These are phyloP conservation scores for Coemansia sp. DNA, from an alignment of 192 early-diverging fungal species.

Conservation along the genomic window DNA sequence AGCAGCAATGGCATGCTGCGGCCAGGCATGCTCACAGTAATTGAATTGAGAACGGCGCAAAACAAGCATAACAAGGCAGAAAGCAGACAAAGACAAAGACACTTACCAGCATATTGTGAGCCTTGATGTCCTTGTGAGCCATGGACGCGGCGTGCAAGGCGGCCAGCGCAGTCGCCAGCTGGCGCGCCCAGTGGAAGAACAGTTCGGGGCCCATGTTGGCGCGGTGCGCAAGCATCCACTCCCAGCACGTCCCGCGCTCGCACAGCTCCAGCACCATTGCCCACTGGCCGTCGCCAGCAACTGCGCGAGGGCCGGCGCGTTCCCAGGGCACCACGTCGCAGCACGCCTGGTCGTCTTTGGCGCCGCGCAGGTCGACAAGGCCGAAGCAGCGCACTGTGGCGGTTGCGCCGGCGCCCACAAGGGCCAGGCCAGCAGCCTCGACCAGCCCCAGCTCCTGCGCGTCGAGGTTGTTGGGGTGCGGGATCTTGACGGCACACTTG, in stretches of 20 bases:
- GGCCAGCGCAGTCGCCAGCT: slow-evolving; percentile 55
- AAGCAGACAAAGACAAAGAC: background rate
- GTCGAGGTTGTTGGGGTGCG: slow-evolving; percentile 42
- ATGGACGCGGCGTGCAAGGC: slow-evolving; percentile 53
- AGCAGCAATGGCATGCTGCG: too few relatives aligned
- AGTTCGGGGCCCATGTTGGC: slow-evolving; percentile 43
- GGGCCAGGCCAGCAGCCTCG: slow-evolving; percentile 47
- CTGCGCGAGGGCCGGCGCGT: slow-evolving; percentile 21
- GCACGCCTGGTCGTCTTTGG: slow-evolving; percentile 4
- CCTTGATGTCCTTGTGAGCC: slow-evolving; percentile 62
- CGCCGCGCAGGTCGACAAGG: slow-evolving; percentile 28
- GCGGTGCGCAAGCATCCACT: slow-evolving; percentile 54
- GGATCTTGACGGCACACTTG: slow-evolving; percentile 45
- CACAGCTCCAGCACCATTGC: slow-evolving; percentile 58
- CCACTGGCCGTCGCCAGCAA: slow-evolving; percentile 41
- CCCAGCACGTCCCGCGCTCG: slow-evolving; percentile 56
- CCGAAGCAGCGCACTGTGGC: slow-evolving; percentile 42
- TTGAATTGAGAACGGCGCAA: too few relatives aligned
- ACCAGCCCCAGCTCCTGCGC: slow-evolving; percentile 48
- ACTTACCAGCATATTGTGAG: slow-evolving; percentile 57
- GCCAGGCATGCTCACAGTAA: slow-evolving; percentile 11
- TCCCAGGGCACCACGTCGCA: slow-evolving; percentile 30
- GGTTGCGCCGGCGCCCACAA: slow-evolving; percentile 24
- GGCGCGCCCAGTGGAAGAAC: slow-evolving; percentile 57
- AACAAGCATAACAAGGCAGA: too few relatives aligned